Conservation (phyloP, 2,329 filamentous ascomycete genomes). For the Fusarium albidum region DNA sequence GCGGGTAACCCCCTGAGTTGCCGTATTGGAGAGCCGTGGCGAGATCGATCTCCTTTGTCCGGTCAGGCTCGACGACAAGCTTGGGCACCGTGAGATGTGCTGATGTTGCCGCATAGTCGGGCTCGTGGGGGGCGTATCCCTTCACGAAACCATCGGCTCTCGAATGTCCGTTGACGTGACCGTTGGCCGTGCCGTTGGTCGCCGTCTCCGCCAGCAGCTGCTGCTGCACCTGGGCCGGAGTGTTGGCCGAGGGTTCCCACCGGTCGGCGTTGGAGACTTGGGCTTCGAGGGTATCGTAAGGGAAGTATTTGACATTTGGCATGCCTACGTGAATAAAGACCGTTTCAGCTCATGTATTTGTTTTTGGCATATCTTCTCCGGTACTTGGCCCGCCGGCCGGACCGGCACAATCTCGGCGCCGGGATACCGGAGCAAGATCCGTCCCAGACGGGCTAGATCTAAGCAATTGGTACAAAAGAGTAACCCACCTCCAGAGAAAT, state of each 20-base stretch:
- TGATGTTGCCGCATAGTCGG: slow-evolving; percentile 49
- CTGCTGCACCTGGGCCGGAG: slow-evolving; percentile 49
- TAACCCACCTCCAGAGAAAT: slow-evolving; percentile 67
- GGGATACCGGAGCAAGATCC: background rate
- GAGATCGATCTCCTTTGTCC: slow-evolving; percentile 78
- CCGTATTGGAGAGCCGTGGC: slow-evolving; percentile 88
- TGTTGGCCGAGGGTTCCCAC: slow-evolving; percentile 75
- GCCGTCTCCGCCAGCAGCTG: background rate
- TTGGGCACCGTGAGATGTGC: slow-evolving; percentile 77
- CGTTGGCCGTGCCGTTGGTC: background rate
- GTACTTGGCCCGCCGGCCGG: slow-evolving; percentile 5
- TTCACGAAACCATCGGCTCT: background rate
- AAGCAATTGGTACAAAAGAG: slow-evolving; percentile 4
- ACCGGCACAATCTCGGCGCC: slow-evolving; percentile 1
- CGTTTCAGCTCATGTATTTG: slow-evolving; percentile 19
- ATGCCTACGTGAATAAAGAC: slow-evolving; percentile 64
- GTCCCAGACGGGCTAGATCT: background rate
- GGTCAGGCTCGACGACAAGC: slow-evolving; percentile 63
- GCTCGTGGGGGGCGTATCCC: slow-evolving; percentile 17
- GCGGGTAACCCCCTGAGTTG: slow-evolving; percentile 80
- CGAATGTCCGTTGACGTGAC: slow-evolving; percentile 1
- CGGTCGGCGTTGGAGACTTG: slow-evolving; percentile 77
- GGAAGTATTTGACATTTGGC: slow-evolving; percentile 83
- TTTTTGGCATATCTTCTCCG: background rate
- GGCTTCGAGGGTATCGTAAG: slow-evolving; percentile 89